Conservation (phyloP, 179 eudicot genomes). For the Beta macrorhiza region DNA sequence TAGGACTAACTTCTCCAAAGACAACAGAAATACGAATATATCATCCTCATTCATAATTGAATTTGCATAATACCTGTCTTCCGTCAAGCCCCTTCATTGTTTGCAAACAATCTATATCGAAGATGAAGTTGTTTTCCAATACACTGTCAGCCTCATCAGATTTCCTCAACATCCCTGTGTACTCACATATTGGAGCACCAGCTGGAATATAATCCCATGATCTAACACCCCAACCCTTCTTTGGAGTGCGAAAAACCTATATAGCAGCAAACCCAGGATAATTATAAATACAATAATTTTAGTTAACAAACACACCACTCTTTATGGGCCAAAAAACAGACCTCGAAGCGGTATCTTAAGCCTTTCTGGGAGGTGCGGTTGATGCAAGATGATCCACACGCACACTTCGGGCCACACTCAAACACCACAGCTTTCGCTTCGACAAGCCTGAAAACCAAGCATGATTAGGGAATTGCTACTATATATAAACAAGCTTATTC, state of each 20-base stretch:
- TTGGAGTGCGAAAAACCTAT: slow-evolving; percentile 83
- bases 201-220: slow-evolving; percentile 93
- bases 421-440: slow-evolving; percentile 87
- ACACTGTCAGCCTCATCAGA: slow-evolving; percentile 65
- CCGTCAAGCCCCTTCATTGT: slow-evolving; percentile 96
- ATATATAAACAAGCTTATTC: neutral
- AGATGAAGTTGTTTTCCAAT: slow-evolving; percentile 62
- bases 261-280: neutral
- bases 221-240: slow-evolving; percentile 93
- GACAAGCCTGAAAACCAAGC: slow-evolving; percentile 49
- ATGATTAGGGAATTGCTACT: neutral
- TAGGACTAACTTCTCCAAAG: neutral
- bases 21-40: neutral
- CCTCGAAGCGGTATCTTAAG: slow-evolving; percentile 76
- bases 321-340: slow-evolving; percentile 14
- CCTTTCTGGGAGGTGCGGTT: slow-evolving; percentile 75
- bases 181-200: slow-evolving; percentile 83
- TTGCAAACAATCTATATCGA: slow-evolving; percentile 86
- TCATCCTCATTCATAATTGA: no score
- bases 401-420: slow-evolving; percentile 90
- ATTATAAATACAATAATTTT: neutral
- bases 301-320: neutral
- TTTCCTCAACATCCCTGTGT: slow-evolving; percentile 58
- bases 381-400: slow-evolving; percentile 73
- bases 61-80: slow-evolving; percentile 57